Conservation (phyloP, 192 early-diverging fungal genomes). For the Backusella tuberculispora region DNA sequence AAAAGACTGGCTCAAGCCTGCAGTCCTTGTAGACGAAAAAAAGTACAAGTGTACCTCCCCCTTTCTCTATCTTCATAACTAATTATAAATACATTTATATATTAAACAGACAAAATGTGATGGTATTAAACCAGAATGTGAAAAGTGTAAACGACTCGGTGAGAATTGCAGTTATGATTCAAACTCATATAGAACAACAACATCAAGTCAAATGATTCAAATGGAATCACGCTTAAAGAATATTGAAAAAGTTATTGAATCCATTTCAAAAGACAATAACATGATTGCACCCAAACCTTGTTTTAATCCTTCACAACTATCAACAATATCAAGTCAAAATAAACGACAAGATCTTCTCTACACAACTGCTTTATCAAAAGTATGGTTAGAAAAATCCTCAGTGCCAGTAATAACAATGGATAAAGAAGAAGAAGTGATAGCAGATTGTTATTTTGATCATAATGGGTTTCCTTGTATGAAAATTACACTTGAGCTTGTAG, state of each 20-base stretch:
- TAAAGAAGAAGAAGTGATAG: too few species aligned
- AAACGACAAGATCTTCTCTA: not conserved
- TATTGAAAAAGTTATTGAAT: slow-evolving; percentile 71
- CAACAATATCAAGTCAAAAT: not conserved
- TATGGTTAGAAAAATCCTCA: not conserved
- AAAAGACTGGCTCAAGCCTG: slow-evolving; percentile 73
- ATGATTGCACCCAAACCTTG: not conserved
- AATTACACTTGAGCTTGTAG: slow-evolving; percentile 49
- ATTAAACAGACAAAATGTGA: slow-evolving; percentile 73
- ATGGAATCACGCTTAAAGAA: slow-evolving; percentile 75
- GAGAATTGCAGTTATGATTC: slow-evolving; percentile 80
- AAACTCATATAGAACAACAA: slow-evolving; percentile 81
- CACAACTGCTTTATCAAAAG: not conserved
- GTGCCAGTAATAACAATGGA: not conserved
- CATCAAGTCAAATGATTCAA: slow-evolving; percentile 73
- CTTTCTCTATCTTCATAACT: not conserved
- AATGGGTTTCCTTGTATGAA: slow-evolving; percentile 43
- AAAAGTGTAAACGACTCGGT: slow-evolving; percentile 74
- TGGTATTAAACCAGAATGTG: slow-evolving; percentile 78
- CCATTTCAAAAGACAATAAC: not conserved
- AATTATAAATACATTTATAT: not conserved
- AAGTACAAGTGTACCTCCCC: slow-evolving; percentile 35
- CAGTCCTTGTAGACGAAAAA: slow-evolving; percentile 73
- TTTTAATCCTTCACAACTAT: too few species aligned
- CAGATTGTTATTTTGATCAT: too few species aligned